Base-by-base conservation (phyloP, 352 stramenopile species). In the Stramenopiles sp. region DNA sequence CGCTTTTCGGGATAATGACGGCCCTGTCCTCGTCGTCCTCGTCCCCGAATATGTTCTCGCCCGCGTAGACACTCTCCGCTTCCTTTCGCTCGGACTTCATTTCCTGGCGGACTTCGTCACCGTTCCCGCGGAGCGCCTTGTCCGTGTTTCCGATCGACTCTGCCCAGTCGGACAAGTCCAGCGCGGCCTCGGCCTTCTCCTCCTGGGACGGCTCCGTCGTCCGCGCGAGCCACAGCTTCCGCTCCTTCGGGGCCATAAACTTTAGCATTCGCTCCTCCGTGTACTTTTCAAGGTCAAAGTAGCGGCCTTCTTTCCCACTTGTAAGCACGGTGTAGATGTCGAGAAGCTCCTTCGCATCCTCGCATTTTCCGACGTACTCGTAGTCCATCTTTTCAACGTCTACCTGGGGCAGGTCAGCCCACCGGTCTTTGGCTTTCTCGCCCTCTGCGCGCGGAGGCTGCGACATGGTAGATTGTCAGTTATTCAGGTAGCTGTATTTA, bases 301-400 rank as follows among this genome's bases (percentile, higher is more conserved):
- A 97, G 6, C 83, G 76, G 0, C 91, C 91, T 82, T 96, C 85
- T 75, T 92, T 92, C 3, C 90, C 91, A 0, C 84, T 92, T 31
- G 86, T 82, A 4, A 97, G 81, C 79, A 84, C 79, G 6, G 81
- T 81, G 33, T 96, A 78, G 37, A 96, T 90, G 33, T 85, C 85
- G 71, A 90, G 88, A 31, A 97, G 82, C 77, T 93, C 83, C 33
- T 92, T 81, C 36, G 90, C 25, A 78, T 94, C 84, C 3, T 75
- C 73, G 80, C 89, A 93, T 49, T 86, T 85, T 34, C 85, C 82
- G 25, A 96, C 88, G 79, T 92, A 95, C 32, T 76, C 81, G 74
- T 96, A 97, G 83, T 97, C 91, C 35, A 97, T 81, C 83, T 92
- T 91, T 35, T 92, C 86, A 75, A 94, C 82, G 31, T 87, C 81